phyloP scores from a whole-genome alignment of 2,329 filamentous ascomycete genomes.

The Colletotrichum lentis region DNA sequence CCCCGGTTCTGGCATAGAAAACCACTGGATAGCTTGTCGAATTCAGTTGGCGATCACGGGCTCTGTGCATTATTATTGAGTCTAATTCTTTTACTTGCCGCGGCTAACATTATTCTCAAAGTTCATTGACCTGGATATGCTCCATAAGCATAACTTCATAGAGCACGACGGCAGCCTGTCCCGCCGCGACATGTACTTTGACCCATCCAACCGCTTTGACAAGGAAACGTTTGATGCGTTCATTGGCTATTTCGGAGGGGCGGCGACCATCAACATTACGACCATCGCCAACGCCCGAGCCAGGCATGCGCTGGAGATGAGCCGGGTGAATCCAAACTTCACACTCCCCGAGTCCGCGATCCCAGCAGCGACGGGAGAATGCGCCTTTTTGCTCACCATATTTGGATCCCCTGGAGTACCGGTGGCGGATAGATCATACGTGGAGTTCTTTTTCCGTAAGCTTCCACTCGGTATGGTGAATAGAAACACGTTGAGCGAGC shows the following conservation, averaged over 20 bases:
- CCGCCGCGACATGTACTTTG: slow-evolving; percentile 59
- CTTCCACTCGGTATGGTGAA: not conserved
- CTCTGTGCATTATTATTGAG: too few species aligned
- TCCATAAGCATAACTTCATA: slow-evolving; percentile 57
- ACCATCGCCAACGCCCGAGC: slow-evolving; percentile 53
- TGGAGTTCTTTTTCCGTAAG: slow-evolving; percentile 59
- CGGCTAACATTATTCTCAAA: not conserved
- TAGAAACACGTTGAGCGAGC: too few species aligned
- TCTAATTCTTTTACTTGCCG: slow-evolving; percentile 30
- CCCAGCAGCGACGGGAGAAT: slow-evolving; percentile 58
- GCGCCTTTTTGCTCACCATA: slow-evolving; percentile 57
- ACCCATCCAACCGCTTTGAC: slow-evolving; percentile 62
- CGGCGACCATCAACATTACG: slow-evolving; percentile 48
- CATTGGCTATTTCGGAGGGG: slow-evolving; percentile 54
- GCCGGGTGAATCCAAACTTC: slow-evolving; percentile 58
- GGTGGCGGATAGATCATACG: slow-evolving; percentile 50
- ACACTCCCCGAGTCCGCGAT: slow-evolving; percentile 53
- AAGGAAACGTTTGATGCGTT: slow-evolving; percentile 58
- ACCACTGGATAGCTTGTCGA: too few species aligned
- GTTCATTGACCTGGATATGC: slow-evolving; percentile 45
- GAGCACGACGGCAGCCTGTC: slow-evolving; percentile 60
- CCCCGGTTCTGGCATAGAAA: too few species aligned
- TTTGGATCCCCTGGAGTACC: slow-evolving; percentile 54
- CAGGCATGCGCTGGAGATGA: slow-evolving; percentile 54
- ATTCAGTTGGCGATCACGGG: too few species aligned